phyloP scores from a whole-genome alignment of 768 basidiomycete species.

The Collybia mongolica region DNA sequence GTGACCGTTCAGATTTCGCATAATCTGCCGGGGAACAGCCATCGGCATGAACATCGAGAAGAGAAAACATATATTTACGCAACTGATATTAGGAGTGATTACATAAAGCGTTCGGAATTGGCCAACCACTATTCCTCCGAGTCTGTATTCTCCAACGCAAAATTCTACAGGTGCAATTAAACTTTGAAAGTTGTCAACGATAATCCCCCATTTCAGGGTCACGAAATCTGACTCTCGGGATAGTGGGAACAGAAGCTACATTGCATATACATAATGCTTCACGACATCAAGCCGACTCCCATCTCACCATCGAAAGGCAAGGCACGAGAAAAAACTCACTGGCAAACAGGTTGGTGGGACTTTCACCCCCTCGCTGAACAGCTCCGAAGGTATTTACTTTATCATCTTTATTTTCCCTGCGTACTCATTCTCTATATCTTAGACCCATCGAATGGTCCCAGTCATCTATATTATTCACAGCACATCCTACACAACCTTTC shows the following conservation, averaged over 20 bases:
- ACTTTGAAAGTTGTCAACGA: background rate
- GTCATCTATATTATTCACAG: conserved; percentile 66
- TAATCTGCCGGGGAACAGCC: conserved; percentile 45
- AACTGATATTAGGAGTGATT: background rate
- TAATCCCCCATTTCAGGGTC: too few species aligned
- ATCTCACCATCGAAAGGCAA: conserved; percentile 54
- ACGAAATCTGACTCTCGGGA: too few species aligned
- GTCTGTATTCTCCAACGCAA: too few species aligned
- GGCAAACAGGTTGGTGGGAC: conserved; percentile 77
- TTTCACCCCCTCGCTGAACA: conserved; percentile 60
- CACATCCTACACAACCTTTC: conserved; percentile 61
- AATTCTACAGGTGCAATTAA: conserved; percentile 4
- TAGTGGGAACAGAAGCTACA: background rate
- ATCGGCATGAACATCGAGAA: conserved; percentile 11
- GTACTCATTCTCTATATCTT: conserved; percentile 3
- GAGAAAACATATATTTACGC: background rate
- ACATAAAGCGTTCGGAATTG: too few species aligned
- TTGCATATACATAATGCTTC: too few species aligned
- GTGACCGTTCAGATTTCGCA: conserved; percentile 50
- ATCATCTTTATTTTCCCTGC: background rate
- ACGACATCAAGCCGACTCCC: conserved; percentile 19
- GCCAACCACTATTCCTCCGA: too few species aligned
- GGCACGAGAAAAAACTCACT: conserved; percentile 46
- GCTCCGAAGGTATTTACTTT: conserved; percentile 43
- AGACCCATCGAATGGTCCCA: conserved; percentile 75